These are phyloP conservation scores for Colletotrichum siamense DNA, from an alignment of 2,329 filamentous ascomycete species.

Conservation along the genomic window DNA sequence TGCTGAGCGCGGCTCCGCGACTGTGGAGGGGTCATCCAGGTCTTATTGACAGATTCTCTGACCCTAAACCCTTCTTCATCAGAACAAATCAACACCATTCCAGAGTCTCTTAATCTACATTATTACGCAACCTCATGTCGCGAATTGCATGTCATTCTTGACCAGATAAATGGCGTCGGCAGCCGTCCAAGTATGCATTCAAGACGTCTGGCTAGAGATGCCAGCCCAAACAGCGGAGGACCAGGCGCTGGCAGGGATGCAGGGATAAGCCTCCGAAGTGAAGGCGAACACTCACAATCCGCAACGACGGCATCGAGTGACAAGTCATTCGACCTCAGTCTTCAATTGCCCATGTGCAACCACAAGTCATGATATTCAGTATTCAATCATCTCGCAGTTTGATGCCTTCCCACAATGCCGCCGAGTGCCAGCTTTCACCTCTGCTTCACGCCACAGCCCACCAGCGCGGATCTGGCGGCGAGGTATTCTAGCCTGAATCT, in stretches of 20 bases:
- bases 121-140: neutral
- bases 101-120: neutral
- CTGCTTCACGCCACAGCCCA: neutral
- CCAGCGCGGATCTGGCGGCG: neutral
- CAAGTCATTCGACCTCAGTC: neutral
- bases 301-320: neutral
- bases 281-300: neutral
- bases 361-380: neutral
- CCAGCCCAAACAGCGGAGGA: neutral
- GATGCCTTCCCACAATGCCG: neutral
- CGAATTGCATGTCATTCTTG: neutral
- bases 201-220: neutral
- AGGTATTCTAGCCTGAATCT: neutral
- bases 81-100: neutral
- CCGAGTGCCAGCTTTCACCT: neutral
- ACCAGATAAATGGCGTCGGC: neutral
- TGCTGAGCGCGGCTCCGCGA: neutral
- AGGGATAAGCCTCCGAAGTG: constrained; percentile 14
- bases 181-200: neutral
- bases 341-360: neutral
- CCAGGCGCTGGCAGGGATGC: constrained; percentile 6
- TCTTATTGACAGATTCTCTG: neutral
- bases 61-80: neutral
- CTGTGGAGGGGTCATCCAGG: neutral
- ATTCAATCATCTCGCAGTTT: neutral